These are phyloP conservation scores for Stipa capillata DNA, from an alignment of 176 grass and related monocot species.

Conservation along the genomic window DNA sequence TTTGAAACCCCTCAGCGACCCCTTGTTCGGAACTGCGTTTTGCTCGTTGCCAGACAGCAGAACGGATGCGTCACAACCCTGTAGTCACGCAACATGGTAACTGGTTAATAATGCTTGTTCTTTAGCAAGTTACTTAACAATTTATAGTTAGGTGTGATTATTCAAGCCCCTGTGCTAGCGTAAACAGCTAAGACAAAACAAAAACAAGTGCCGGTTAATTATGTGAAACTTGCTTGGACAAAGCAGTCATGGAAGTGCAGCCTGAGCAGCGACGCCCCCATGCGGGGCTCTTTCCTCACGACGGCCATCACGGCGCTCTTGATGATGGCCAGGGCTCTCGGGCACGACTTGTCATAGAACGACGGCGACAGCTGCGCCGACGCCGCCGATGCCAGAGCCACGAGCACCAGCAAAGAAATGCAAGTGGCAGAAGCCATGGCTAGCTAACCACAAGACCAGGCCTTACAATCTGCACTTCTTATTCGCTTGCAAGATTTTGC, in stretches of 20 bases:
- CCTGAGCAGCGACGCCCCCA: constrained; percentile 56
- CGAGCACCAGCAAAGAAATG: neutral
- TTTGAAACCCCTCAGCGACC: too few species aligned
- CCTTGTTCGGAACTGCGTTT: neutral
- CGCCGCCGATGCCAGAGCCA: too few species aligned
- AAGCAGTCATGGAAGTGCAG: constrained; percentile 86
- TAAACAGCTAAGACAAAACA: too few species aligned
- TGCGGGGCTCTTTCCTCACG: constrained; percentile 23
- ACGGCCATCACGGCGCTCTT: constrained; percentile 39
- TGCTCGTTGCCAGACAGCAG: constrained; percentile 34
- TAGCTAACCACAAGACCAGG: too few species aligned
- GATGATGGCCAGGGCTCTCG: constrained; percentile 25
- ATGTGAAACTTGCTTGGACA: constrained; percentile 52
- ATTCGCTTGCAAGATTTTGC: neutral
- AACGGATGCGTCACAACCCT: constrained; percentile 63
- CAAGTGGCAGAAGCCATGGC: constrained; percentile 7
- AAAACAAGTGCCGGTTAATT: too few species aligned
- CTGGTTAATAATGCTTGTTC: neutral
- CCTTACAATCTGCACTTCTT: too few species aligned
- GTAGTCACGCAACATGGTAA: neutral
- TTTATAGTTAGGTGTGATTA: too few species aligned
- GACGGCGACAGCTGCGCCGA: constrained; percentile 16
- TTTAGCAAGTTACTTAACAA: too few species aligned
- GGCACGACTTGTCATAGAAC: constrained; percentile 48
- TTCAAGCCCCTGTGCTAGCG: neutral